Evolutionary conservation across 116 monocot species (phyloP), one percentile per base, ranked within the genome.

Genomic region (Cymodocea nodosa): DNA sequence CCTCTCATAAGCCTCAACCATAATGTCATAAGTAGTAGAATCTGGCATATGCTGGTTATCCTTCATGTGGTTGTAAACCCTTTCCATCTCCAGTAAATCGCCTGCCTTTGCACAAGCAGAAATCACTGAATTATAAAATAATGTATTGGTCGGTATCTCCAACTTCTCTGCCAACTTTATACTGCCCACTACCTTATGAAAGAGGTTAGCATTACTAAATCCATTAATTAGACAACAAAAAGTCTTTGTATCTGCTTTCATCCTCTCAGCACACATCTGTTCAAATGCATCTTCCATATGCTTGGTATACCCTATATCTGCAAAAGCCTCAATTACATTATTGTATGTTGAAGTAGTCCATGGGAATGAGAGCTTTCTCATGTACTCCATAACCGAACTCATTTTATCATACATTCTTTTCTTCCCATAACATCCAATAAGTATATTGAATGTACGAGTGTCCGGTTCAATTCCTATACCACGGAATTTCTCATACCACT

Each of bases 331-430:
- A 36, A 97, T 88, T 6, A 97, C 80, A 54, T 91, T 97, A 72
- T 97, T 97, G 55, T 91, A 97, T 15, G 97, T 97, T 11, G 97
- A 81, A 1, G 83, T 97, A 4, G 97, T 97, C 97, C 97, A 97
- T n/a, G 85, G 81, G 58, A 91, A 87, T n/a, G 74, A 69, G 50
- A 85, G 50, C 75, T 80, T 90, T 12, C 97, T 76, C 97, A 97
- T 97, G 69, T 91, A 85, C 69, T 97, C 97, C 83, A 97, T 81
- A 23, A 97, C 88, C 3, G 91, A 60, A 9, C 85, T 71, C 97
- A 97, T 97, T 74, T 91, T 97, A 50, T 97, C 84, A 54, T 88
- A 97, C 83, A 85, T 75, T 37, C 71, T 71, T 63, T 64, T 81
- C 74, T 83, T 85, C 57, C 90, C 91, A 76, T 97, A 97, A 15